A percentile compares a stretch with the other conserved stretches of the same genome.
phyloP scores from a whole-genome alignment of 106 monocot species.

The Dendrobium huoshanense region DNA sequence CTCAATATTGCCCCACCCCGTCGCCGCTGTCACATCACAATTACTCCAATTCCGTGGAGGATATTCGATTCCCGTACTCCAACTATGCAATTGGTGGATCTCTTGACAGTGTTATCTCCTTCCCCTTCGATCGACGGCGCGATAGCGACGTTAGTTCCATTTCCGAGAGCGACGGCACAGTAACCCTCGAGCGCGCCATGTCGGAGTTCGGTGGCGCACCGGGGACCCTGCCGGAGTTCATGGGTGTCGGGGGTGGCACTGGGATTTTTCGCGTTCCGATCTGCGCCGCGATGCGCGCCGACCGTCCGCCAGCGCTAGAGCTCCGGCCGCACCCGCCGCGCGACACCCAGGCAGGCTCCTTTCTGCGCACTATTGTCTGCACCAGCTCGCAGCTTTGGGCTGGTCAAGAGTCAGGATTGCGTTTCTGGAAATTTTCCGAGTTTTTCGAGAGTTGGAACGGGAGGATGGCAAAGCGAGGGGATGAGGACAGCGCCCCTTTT shows the following conservation, averaged over 20 bases:
- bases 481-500: slow-evolving; percentile 54
- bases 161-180: slow-evolving; percentile 20
- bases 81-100: background rate
- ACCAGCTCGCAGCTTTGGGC: slow-evolving; percentile 56
- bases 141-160: slow-evolving; percentile 2
- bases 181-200: slow-evolving; percentile 50
- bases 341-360: slow-evolving; percentile 81
- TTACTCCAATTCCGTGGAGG: slow-evolving; percentile 2
- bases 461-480: slow-evolving; percentile 33
- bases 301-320: slow-evolving; percentile 65
- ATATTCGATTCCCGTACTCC: background rate
- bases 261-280: slow-evolving; percentile 71
- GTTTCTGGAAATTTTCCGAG: slow-evolving; percentile 56
- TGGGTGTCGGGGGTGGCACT: slow-evolving; percentile 55
- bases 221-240: slow-evolving; percentile 67
- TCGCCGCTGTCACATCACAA: background rate
- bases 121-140: background rate
- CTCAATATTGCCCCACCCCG: background rate
- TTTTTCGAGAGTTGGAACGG: slow-evolving; percentile 29
- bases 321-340: slow-evolving; percentile 78
- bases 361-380: slow-evolving; percentile 54
- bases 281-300: slow-evolving; percentile 67
- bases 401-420: slow-evolving; percentile 63
- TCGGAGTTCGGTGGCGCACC: slow-evolving; percentile 47
- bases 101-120: background rate